Base-by-base conservation (phyloP, 2,329 filamentous ascomycete genomes). In the Lomentospora prolificans region DNA sequence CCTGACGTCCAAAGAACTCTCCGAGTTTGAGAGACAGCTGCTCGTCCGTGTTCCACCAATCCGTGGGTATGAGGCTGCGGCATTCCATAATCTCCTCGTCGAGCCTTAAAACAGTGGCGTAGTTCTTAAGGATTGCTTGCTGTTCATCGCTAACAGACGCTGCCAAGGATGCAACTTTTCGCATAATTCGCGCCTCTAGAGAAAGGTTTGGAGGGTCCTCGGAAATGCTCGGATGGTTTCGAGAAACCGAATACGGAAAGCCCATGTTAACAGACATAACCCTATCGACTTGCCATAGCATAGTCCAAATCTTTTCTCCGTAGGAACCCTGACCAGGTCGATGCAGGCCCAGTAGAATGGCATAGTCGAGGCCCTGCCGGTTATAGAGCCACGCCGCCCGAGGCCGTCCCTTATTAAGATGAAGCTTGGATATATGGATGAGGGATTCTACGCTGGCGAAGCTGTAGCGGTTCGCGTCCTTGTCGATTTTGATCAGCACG, bases 341-440 rank as follows among this genome's bases (percentile, higher is more conserved):
- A 19, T 41, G 36, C n/a, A 41, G n/a, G 19, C 36, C 36, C n/a
- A 41, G 19, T 14, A 41, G 19, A 3, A 41, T 41, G 36, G 36
- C 36, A 57, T 76, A 74, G 61, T 75, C 75, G 39, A 82, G 67
- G 3, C 73, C 79, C 41, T 74, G 71, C 10, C 79, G 73, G 41
- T 71, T 70, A 7, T 72, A 64, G 4, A 79, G 66, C 80, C 80
- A 84, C 1, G 76, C 74, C 59, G 75, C 72, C 33, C 77, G 73
- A 9, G 80, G 78, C 44, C 76, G 74, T 2, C 80, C 80, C 58
- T 79, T 74, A 57, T 80, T 77, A 53, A 79, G 67, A 58, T 78
- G 76, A 58, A 77, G 72, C 61, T 80, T 81, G 10, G 72, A 69
- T 41, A 75, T 69, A 10, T 83, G 63, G 51, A 75, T 66, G 44